Evolutionary conservation across 2,329 filamentous ascomycete species (phyloP).

Genomic region (Dothistroma septosporum): DNA sequence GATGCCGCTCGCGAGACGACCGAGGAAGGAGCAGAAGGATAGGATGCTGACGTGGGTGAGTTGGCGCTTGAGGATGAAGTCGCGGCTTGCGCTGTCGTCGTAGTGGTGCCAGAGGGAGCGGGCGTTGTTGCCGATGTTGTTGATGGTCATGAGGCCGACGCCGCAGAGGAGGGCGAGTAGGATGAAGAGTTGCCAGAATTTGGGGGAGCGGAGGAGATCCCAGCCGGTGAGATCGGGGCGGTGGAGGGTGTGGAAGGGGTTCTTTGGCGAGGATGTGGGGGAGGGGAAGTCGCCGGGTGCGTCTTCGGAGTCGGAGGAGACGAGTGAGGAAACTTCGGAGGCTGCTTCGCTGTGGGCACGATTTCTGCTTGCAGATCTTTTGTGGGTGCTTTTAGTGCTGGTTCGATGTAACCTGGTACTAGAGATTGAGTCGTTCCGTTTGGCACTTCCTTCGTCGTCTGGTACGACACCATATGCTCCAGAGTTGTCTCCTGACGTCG

Average conservation of each 20-base stretch:
- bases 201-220: slow-evolving; percentile 63
- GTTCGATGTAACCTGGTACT: slow-evolving; percentile 19
- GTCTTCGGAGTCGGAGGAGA: slow-evolving; percentile 52
- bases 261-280: slow-evolving; percentile 39
- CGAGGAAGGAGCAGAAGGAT: slow-evolving; percentile 81
- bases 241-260: slow-evolving; percentile 58
- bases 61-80: slow-evolving; percentile 75
- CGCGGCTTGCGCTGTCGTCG: slow-evolving; percentile 65
- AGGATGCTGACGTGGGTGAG: slow-evolving; percentile 90
- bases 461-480: slow-evolving; percentile 55
- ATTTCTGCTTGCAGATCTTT: slow-evolving; percentile 9
- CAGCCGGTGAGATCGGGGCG: slow-evolving; percentile 82
- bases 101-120: slow-evolving; percentile 85
- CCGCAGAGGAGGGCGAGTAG: slow-evolving; percentile 89
- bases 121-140: slow-evolving; percentile 88
- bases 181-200: slow-evolving; percentile 88
- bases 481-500: slow-evolving; percentile 40
- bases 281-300: slow-evolving; percentile 50
- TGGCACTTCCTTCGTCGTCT: slow-evolving; percentile 31
- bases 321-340: slow-evolving; percentile 71
- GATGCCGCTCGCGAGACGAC: slow-evolving; percentile 70
- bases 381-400: slow-evolving; percentile 9
- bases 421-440: slow-evolving; percentile 13
- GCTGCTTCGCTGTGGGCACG: slow-evolving; percentile 46
- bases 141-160: slow-evolving; percentile 97